Conservation (phyloP, 495 filamentous ascomycete genomes). For the Hypomontagnella monticulosa region DNA sequence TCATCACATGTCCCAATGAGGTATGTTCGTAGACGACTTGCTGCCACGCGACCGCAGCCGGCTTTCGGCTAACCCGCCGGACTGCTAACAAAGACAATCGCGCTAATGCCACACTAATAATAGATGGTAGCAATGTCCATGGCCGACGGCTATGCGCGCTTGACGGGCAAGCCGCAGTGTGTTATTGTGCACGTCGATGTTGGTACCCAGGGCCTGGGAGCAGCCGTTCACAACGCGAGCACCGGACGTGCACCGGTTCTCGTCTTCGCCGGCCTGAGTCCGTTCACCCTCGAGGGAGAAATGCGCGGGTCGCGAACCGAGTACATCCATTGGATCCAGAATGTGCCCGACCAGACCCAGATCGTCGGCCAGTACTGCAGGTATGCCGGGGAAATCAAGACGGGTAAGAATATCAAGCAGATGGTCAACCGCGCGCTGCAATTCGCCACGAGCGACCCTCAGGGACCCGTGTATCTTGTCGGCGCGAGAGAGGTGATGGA, state of each 20-base stretch:
- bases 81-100: not conserved
- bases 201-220: constrained; percentile 87
- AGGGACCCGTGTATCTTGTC: constrained; percentile 86
- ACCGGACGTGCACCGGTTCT: constrained; percentile 87
- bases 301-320: constrained; percentile 88
- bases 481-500: constrained; percentile 93
- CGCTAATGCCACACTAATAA: constrained; percentile 5
- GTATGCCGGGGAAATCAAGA: constrained; percentile 91
- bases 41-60: not conserved
- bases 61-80: not conserved
- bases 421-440: constrained; percentile 91
- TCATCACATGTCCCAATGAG: constrained; percentile 95
- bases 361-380: constrained; percentile 94
- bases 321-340: constrained; percentile 98
- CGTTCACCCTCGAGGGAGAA: constrained; percentile 92
- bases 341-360: constrained; percentile 93
- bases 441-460: constrained; percentile 82
- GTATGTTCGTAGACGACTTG: constrained; percentile 51
- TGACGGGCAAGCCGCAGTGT: constrained; percentile 85
- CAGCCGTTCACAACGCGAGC: constrained; percentile 91
- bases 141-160: constrained; percentile 92
- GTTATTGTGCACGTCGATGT: constrained; percentile 98
- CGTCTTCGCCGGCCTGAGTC: constrained; percentile 90
- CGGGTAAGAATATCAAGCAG: constrained; percentile 93
- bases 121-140: constrained; percentile 98